These are phyloP conservation scores for Naganishia albida DNA, from an alignment of 1,284 basidiomycete genomes.

Conservation along the genomic window DNA sequence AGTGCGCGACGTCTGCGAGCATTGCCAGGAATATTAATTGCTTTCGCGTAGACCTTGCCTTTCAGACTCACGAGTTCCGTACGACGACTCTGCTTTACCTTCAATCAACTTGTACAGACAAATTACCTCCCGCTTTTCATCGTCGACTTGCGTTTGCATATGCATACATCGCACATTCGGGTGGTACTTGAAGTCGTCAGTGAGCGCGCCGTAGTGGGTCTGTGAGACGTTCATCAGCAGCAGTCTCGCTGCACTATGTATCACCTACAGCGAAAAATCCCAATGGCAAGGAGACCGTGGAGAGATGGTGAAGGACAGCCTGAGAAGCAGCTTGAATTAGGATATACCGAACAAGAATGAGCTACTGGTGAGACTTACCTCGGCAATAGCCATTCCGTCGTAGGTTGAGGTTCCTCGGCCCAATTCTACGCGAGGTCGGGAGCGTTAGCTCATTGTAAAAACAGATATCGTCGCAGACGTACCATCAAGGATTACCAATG, in stretches of 20 bases:
- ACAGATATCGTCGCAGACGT: constrained; percentile 39
- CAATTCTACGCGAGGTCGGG: constrained; percentile 63
- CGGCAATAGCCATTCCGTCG: constrained; percentile 95
- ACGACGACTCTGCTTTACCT: constrained; percentile 84
- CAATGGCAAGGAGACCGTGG: constrained; percentile 83
- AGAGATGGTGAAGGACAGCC: constrained; percentile 89
- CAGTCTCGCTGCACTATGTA: neutral
- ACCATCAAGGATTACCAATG: constrained; percentile 94
- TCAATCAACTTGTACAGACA: constrained; percentile 92
- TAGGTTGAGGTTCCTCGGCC: constrained; percentile 64
- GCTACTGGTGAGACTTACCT: constrained; percentile 57
- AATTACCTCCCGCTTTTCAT: constrained; percentile 79
- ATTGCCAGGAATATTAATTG: too few relatives aligned
- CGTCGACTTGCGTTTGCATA: constrained; percentile 90
- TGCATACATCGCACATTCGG: constrained; percentile 91
- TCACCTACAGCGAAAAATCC: constrained; percentile 57
- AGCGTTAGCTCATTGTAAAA: neutral
- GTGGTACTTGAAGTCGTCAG: constrained; percentile 69
- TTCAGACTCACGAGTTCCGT: constrained; percentile 66
- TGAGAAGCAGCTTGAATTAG: constrained; percentile 41
- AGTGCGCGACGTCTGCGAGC: constrained; percentile 70
- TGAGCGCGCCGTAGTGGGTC: constrained; percentile 55
- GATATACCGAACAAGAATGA: constrained; percentile 18
- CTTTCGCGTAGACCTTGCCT: too few relatives aligned
- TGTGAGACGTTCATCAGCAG: constrained; percentile 33